Conservation (phyloP, 2,329 filamentous ascomycete species). For the Talaromyces sp. region DNA sequence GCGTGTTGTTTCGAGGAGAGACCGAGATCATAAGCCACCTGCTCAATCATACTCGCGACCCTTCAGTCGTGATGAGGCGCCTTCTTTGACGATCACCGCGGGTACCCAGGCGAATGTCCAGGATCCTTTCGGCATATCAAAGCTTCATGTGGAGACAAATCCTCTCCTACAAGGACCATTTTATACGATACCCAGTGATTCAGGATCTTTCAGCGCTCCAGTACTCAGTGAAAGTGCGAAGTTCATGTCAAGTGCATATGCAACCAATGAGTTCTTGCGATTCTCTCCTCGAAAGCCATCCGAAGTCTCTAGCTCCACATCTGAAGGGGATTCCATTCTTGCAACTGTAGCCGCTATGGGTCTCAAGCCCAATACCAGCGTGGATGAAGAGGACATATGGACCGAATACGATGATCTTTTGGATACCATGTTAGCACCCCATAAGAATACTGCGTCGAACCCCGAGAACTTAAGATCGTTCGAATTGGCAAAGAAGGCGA, state of each 20-base stretch:
- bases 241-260: constrained; percentile 35
- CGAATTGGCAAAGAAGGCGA: constrained; percentile 35
- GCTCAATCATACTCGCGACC: constrained; percentile 81
- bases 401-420: constrained; percentile 88
- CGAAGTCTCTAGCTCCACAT: constrained; percentile 61
- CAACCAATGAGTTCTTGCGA: constrained; percentile 60
- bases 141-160: constrained; percentile 21
- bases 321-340: constrained; percentile 54
- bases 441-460: constrained; percentile 18
- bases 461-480: constrained; percentile 26
- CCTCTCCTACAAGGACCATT: constrained; percentile 23
- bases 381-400: constrained; percentile 84
- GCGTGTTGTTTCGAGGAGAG: constrained; percentile 64
- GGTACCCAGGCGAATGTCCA: constrained; percentile 22
- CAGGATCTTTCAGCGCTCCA: constrained; percentile 32
- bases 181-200: constrained; percentile 24
- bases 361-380: constrained; percentile 56
- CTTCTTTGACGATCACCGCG: constrained; percentile 34
- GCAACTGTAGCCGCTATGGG: constrained; percentile 62
- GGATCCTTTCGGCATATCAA: constrained; percentile 21
- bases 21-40: constrained; percentile 60
- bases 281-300: constrained; percentile 72
- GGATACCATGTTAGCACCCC: constrained; percentile 58
- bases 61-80: constrained; percentile 53
- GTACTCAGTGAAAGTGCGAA: constrained; percentile 26